Base-by-base conservation (phyloP, 1,284 basidiomycete species). In the Leccinum solheimii region DNA sequence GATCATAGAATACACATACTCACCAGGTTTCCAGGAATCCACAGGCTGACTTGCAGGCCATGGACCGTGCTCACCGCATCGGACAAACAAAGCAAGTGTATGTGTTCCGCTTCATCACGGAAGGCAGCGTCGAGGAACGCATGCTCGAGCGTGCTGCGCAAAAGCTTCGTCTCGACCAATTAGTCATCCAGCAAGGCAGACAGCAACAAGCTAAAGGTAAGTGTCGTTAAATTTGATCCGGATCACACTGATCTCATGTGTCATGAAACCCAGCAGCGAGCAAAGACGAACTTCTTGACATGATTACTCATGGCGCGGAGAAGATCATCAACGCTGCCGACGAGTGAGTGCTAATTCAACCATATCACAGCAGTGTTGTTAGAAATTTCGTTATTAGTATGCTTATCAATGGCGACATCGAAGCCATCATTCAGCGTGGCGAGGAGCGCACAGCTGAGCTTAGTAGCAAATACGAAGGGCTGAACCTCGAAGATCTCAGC, bases 21-120 rank as follows among this genome's bases (percentile, higher is more conserved):
- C 49, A 51, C 26, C 3, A 27, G 23, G 19, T 57, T 5, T 21
- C 26, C 48, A 92, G 91, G 91, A 99, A 99, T 76, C 97, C 97
- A 1, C 97, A 99, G 78, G 97, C 97, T 4, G 97, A 99, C 80
- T 76, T 99, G 60, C 97, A 99, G 76, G 97, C 97, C 6, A 98
- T 99, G 97, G 97, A 99, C 75, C 92, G 97, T 66, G 97, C 97
- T 0, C 97, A 99, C 78, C 93, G 97, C 68, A 98, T 99, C 65
- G 97, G 97, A 2, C 97, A 98, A 79, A 98, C 93, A 56, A 98
- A 98, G 78, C 97, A 99, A 77, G 97, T 98, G 19, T 97, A 97
- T 71, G 97, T 99, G 1, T 99, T 96, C 83, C 83, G 97, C 27
- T 98, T 99, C 76, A 93, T 99, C 69, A 98, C 97, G 0, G 95